Base-by-base conservation (phyloP, 1,284 basidiomycete species). In the Tilletiopsis washingtonensis region DNA sequence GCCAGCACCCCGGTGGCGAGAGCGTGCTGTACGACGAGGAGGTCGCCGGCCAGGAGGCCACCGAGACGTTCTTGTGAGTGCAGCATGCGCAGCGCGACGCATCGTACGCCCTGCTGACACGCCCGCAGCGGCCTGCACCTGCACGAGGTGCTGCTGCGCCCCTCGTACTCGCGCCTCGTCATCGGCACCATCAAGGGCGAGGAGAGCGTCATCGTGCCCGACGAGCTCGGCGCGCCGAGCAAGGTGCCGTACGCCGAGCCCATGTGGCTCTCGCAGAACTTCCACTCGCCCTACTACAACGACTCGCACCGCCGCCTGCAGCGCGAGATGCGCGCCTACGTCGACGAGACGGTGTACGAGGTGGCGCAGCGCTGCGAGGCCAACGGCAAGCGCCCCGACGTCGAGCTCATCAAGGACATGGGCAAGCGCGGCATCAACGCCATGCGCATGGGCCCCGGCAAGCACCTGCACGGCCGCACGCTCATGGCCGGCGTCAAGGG, bases 401-500 rank as follows among this genome's bases (percentile, higher is more conserved):
- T 65, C 44, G 73, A 71, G 48, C 61, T 75, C 21, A 56, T 75
- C 24, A 61, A 73, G 48, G 58, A 61, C 47, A 72, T 75, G 71
- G 74, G 73, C 17, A 50, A 57, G 21, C 51, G 58, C 26, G 81
- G 80, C 54, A 51, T 82, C 45, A 83, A 89, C 59, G 85, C 88
- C 3, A 94, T 94, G 90, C 82, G 89, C 43, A 77, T 96, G 74
- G 91, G 91, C 17, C 81, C 81, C 3, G 79, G 78, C 17, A 79
- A 80, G 67, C 90, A 94, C 67, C 77, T 97, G 29, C 78, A 87
- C 67, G 91, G 90, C 3, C 79, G 82, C 24, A 81, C 79, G 24
- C 78, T 96, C 14, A 85, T 91, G 79, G 81, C 82, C 53, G 91
- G 86, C 4, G 84, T 94, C 55, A 84, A 82, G 64, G 86, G 88